These are phyloP conservation scores for Fusarium coicis DNA, from an alignment of 2,329 filamentous ascomycete genomes.

Conservation along the genomic window DNA sequence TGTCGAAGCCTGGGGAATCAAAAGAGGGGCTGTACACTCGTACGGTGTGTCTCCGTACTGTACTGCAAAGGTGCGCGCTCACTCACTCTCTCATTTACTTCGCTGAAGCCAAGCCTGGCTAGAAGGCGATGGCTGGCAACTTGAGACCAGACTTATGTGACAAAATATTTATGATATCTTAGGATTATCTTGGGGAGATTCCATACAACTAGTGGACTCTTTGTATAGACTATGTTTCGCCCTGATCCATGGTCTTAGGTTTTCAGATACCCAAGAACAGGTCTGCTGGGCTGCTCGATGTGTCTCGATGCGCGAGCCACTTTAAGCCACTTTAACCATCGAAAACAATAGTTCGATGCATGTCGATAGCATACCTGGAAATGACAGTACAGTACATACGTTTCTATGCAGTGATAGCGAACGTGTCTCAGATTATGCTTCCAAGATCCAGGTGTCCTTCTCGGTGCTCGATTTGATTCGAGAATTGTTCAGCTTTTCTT, in stretches of 20 bases:
- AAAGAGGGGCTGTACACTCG: constrained; percentile 20
- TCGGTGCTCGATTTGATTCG: constrained; percentile 16
- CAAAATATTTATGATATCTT: background rate
- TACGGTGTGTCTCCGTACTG: constrained; percentile 3
- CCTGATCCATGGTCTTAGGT: background rate
- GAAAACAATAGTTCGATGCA: constrained; percentile 33
- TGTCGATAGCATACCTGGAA: constrained; percentile 9
- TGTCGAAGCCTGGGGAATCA: constrained; percentile 23
- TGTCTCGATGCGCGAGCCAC: constrained; percentile 19
- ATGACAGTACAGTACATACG: background rate
- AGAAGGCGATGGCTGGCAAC: background rate
- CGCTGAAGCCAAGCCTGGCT: background rate
- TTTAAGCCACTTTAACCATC: constrained; percentile 18
- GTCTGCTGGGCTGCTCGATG: constrained; percentile 10
- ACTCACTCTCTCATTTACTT: background rate
- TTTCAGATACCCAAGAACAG: background rate
- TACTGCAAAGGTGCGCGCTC: background rate
- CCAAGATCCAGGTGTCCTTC: constrained; percentile 4
- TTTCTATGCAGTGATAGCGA: constrained; percentile 5
- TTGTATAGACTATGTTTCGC: background rate
- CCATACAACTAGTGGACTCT: background rate
- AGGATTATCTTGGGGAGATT: background rate
- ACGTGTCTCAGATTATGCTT: constrained; percentile 27
- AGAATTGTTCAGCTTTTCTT: constrained; percentile 2
- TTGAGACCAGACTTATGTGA: background rate